Evolutionary conservation across 2,329 filamentous ascomycete species (phyloP).

Genomic region (Lachnellula hyalina): DNA sequence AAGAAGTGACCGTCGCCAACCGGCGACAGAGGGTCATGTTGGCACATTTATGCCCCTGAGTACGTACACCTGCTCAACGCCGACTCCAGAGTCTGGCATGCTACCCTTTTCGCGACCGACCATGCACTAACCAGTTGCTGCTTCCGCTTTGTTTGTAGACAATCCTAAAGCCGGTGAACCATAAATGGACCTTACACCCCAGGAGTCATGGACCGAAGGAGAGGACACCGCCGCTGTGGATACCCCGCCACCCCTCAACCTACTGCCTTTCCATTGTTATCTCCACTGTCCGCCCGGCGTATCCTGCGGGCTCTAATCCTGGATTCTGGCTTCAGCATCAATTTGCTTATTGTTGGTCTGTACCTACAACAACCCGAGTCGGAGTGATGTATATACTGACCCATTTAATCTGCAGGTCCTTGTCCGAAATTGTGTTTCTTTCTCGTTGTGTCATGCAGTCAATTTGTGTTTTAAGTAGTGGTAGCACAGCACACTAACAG

Average conservation of each 20-base stretch:
- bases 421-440: background rate
- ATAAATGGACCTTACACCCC: background rate
- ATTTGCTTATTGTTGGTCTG: conserved; percentile 1
- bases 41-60: conserved; percentile 29
- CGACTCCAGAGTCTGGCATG: conserved; percentile 22
- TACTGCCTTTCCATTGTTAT: conserved; percentile 13
- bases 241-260: background rate
- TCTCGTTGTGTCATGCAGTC: conserved; percentile 9
- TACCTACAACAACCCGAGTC: background rate
- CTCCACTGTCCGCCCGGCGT: background rate
- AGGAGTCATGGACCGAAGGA: background rate
- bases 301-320: too few relatives aligned
- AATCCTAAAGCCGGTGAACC: background rate
- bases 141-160: conserved; percentile 21
- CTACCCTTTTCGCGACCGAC: conserved; percentile 20
- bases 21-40: conserved; percentile 12
- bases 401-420: background rate
- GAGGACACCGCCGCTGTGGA: conserved; percentile 9
- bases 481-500: conserved; percentile 31
- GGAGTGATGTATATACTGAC: too few relatives aligned
- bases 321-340: background rate
- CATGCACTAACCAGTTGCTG: conserved; percentile 26
- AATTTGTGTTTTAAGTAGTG: conserved; percentile 18
- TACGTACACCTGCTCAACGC: conserved; percentile 30
- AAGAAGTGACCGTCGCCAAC: conserved; percentile 14